A percentile compares a stretch with the other conserved stretches of the same genome.
Evolutionary conservation across 805 yeast genomes (phyloP).

Genomic region (Pichia thaimueangensis): DNA sequence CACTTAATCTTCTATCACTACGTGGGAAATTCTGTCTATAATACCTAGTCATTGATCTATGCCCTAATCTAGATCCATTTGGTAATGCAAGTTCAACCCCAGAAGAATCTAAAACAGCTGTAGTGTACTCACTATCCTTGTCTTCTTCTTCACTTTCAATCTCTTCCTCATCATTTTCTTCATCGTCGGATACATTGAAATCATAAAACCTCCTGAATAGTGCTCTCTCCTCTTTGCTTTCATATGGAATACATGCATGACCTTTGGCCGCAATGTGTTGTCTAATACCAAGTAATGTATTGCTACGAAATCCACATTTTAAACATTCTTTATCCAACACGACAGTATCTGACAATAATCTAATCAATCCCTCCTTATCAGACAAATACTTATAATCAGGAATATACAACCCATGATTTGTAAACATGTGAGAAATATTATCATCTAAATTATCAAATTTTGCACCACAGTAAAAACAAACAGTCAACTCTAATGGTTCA

Average conservation of each 20-base stretch:
- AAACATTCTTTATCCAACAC: slow-evolving; percentile 77
- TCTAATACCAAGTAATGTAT: slow-evolving; percentile 72
- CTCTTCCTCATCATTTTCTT: neutral
- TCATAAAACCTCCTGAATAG: slow-evolving; percentile 73
- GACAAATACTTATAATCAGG: slow-evolving; percentile 72
- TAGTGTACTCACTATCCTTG: slow-evolving; percentile 26
- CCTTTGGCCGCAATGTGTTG: slow-evolving; percentile 80
- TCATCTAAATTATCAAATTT: slow-evolving; percentile 35
- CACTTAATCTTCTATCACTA: slow-evolving; percentile 39
- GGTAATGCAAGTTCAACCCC: slow-evolving; percentile 69
- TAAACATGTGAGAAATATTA: slow-evolving; percentile 65
- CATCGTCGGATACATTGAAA: slow-evolving; percentile 34
- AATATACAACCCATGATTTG: slow-evolving; percentile 73
- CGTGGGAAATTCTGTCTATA: slow-evolving; percentile 53
- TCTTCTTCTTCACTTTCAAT: slow-evolving; percentile 11
- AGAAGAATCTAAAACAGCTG: slow-evolving; percentile 23
- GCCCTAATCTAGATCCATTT: slow-evolving; percentile 72
- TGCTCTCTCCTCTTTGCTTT: slow-evolving; percentile 63
- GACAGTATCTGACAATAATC: slow-evolving; percentile 67
- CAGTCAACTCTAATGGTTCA: slow-evolving; percentile 32
- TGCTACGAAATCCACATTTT: slow-evolving; percentile 76
- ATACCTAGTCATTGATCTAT: slow-evolving; percentile 61
- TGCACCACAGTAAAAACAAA: slow-evolving; percentile 46
- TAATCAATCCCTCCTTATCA: slow-evolving; percentile 64
- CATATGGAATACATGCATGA: slow-evolving; percentile 87